Evolutionary conservation across 768 basidiomycete genomes (phyloP).

Genomic region (Podaxis carcinomalis): DNA sequence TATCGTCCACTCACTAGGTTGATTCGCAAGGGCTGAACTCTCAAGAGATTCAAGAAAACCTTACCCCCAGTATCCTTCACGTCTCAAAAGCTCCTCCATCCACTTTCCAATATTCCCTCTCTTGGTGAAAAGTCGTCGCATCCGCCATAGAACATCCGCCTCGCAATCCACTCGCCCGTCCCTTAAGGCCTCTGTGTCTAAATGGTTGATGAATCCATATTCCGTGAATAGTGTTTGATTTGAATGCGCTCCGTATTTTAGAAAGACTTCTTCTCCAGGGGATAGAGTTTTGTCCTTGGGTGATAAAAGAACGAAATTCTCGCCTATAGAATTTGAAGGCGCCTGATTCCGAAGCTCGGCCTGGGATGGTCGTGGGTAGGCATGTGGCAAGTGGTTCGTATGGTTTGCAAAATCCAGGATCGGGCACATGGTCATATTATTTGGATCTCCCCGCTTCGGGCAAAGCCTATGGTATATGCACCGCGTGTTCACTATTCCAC

Average conservation of each 20-base stretch:
- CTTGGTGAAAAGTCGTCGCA: conserved; percentile 47
- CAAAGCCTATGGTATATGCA: conserved; percentile 73
- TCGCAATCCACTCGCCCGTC: conserved; percentile 40
- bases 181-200: conserved; percentile 22
- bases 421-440: conserved; percentile 87
- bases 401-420: conserved; percentile 93
- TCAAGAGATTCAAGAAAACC: conserved; percentile 11
- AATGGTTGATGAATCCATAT: conserved; percentile 76
- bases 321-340: conserved; percentile 30
- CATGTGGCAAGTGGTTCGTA: conserved; percentile 33
- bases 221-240: conserved; percentile 80
- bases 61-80: conserved; percentile 85
- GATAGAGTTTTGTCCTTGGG: conserved; percentile 36
- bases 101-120: conserved; percentile 33
- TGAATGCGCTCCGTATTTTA: conserved; percentile 78
- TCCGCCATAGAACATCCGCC: conserved; percentile 54
- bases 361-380: conserved; percentile 35
- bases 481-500: conserved; percentile 79
- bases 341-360: conserved; percentile 32
- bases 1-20: conserved; percentile 73
- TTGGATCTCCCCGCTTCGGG: conserved; percentile 43
- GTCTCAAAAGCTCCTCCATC: conserved; percentile 51
- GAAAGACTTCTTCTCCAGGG: conserved; percentile 61
- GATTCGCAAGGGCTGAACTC: neutral
- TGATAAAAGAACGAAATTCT: conserved; percentile 49